Evolutionary conservation across 2,329 filamentous ascomycete genomes (phyloP), one percentile per base, ranked within the genome.

Genomic region (Paraphoma chrysanthemicola): DNA sequence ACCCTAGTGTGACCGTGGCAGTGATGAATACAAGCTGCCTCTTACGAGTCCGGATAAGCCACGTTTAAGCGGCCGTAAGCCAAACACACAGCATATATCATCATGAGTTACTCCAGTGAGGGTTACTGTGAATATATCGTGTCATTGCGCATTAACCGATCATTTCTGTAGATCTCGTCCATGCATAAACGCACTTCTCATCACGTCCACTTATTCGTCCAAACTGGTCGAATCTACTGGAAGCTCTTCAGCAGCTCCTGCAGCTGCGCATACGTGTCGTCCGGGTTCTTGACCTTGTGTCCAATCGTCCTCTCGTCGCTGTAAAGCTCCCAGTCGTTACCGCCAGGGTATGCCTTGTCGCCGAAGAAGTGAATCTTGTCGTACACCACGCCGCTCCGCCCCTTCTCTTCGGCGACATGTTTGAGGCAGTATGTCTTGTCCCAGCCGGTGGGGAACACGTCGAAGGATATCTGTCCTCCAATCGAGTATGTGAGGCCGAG

Each of bases 361-460:
- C 95, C 95, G 72, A 98, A 99, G 86, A 98, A 98, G 83, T 98
- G 95, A 68, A 98, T 90, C 44, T 86, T 94, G 67, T 87, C 91
- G 83, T 94, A 98, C 23, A 88, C 81, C 62, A 96, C 82, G 60
- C 90, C 89, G 71, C 86, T 88, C 76, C 77, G 64, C 16, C 79
- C 75, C 70, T 90, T 88, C 78, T 97, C 93, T 62, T 85, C 85
- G 81, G 95, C 92, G 60, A 98, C 83, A 79, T 97, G 93, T 69
- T 86, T 83, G 66, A 98, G 84, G 82, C 93, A 97, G 85, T 97
- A 99, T 9, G 92, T 97, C 88, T 98, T 99, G 82, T 99, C 95
- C 95, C 95, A 99, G 73, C 95, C 95, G 2, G 83, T 86, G 63
- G 95, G 95, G 85, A 99, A 99, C 71, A 98, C 91, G 75, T 99